Conservation (phyloP, 1,139 yeast genomes). For the Sugiyamaella xylanicola region DNA sequence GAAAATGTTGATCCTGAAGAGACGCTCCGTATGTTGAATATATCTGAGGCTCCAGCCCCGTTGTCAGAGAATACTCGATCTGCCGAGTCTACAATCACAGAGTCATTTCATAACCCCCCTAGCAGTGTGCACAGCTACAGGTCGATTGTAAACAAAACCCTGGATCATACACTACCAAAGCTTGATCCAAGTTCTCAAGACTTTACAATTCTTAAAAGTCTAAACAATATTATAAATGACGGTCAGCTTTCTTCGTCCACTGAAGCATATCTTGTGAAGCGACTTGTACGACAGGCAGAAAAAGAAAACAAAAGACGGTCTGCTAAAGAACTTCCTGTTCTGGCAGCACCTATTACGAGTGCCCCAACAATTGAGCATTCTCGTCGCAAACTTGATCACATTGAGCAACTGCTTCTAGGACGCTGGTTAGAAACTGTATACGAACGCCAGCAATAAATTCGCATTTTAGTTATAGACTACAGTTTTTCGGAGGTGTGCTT, state of each 20-base stretch:
- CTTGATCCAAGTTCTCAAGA: slow-evolving; percentile 27
- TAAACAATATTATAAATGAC: slow-evolving; percentile 21
- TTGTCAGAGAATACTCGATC: not conserved
- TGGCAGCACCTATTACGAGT: no score
- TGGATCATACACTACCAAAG: slow-evolving; percentile 28
- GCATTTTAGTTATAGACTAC: not conserved
- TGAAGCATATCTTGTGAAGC: slow-evolving; percentile 32
- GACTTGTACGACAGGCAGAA: slow-evolving; percentile 27
- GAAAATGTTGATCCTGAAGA: slow-evolving; percentile 15
- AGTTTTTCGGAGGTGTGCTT: not conserved
- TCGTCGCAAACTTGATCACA: slow-evolving; percentile 49
- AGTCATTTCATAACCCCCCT: not conserved
- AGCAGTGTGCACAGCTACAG: slow-evolving; percentile 4
- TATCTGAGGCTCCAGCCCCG: slow-evolving; percentile 12
- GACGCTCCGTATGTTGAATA: slow-evolving; percentile 19
- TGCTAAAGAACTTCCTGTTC: not conserved
- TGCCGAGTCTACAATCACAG: not conserved
- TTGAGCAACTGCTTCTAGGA: slow-evolving; percentile 50
- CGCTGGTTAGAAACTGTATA: slow-evolving; percentile 48
- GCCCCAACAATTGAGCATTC: slow-evolving; percentile 6
- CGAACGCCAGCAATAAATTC: slow-evolving; percentile 6
- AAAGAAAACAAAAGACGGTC: slow-evolving; percentile 11
- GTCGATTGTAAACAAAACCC: slow-evolving; percentile 22
- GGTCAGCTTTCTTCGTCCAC: slow-evolving; percentile 27
- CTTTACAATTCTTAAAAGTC: slow-evolving; percentile 18